Evolutionary conservation across 495 filamentous ascomycete genomes (phyloP), one percentile per base, ranked within the genome.

Genomic region (Hyaloscypha bicolor): DNA sequence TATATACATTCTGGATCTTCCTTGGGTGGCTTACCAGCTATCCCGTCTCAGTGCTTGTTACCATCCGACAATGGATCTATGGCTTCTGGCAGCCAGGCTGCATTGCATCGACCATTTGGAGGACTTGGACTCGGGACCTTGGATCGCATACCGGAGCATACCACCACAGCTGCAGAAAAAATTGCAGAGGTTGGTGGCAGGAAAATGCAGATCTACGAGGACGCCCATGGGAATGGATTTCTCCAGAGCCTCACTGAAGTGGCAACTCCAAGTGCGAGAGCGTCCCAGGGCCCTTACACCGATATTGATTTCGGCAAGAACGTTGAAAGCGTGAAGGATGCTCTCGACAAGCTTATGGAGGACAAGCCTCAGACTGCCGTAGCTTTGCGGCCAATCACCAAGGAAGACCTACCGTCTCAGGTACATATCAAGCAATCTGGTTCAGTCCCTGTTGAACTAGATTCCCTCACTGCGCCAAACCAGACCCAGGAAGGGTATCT

Each of bases 21-120:
- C 31, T 70, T 67, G 51, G 71, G 64, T 56, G 70, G 74, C 32
- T 68, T 83, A n/a, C 79, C 81, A 3, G 78, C 82, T 22, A 81
- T 86, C 53, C 83, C 81, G n/a, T 79, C 80, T 39, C 80, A 86
- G 64, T 84, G 81, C 67, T 66, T 84, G 39, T 68, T 84, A 68
- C 77, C 79, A 58, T 80, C 80, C 9, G 79, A 82, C 4, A 63
- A 72, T 65, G 69, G 65, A 25, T 74, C 72, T 12, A 65, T 63
- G 31, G 67, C 81, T 1, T 79, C 80, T 1, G 82, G 81, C 6
- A 79, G 79, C 51, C 79, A 79, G 53, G 67, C 77, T 29, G 75
- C 76, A 59, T 83, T 83, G 64, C 72, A 80, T 35, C 75, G 77
- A 25, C 83, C 83, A 9, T 85, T 86, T 72, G 62, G 66, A 16